A percentile compares a stretch with the other conserved stretches of the same genome.
phyloP scores from a whole-genome alignment of 116 monocot genomes.

The Cymodocea nodosa region DNA sequence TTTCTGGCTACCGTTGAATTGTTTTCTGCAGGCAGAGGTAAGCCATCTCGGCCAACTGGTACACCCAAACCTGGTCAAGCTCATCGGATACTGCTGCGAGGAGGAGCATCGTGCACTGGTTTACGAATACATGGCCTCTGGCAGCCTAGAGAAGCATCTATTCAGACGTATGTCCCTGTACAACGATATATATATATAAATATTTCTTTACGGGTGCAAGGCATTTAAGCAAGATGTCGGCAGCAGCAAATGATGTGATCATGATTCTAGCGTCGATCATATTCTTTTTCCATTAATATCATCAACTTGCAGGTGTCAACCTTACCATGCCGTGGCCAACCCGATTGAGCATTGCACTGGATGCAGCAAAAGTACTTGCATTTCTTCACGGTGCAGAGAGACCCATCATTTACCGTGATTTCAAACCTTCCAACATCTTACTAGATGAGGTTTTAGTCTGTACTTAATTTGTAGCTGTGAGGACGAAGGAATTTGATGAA shows the following conservation, averaged over 20 bases:
- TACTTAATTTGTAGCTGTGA: neutral
- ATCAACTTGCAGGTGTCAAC: too few species aligned
- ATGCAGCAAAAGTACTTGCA: constrained; percentile 63
- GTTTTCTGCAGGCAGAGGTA: constrained; percentile 56
- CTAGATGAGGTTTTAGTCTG: constrained; percentile 67
- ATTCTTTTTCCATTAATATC: too few species aligned
- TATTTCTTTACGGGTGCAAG: too few species aligned
- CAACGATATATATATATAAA: too few species aligned
- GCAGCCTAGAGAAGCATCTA: constrained; percentile 86
- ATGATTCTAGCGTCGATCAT: too few species aligned
- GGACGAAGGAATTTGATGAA: too few species aligned
- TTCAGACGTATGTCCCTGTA: constrained; percentile 41
- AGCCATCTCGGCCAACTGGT: constrained; percentile 83
- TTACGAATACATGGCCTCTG: constrained; percentile 88
- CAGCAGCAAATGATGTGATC: too few species aligned
- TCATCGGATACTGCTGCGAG: constrained; percentile 93
- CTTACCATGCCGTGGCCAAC: constrained; percentile 65
- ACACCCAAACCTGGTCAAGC: constrained; percentile 87
- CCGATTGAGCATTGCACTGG: constrained; percentile 72
- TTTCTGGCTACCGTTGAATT: too few species aligned
- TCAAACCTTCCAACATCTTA: constrained; percentile 88
- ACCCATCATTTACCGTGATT: constrained; percentile 85
- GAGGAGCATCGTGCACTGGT: constrained; percentile 66
- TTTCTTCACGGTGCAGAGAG: constrained; percentile 75
- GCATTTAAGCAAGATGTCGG: too few species aligned